phyloP scores from a whole-genome alignment of 768 basidiomycete genomes.

The Tricholoma furcatifolium region DNA sequence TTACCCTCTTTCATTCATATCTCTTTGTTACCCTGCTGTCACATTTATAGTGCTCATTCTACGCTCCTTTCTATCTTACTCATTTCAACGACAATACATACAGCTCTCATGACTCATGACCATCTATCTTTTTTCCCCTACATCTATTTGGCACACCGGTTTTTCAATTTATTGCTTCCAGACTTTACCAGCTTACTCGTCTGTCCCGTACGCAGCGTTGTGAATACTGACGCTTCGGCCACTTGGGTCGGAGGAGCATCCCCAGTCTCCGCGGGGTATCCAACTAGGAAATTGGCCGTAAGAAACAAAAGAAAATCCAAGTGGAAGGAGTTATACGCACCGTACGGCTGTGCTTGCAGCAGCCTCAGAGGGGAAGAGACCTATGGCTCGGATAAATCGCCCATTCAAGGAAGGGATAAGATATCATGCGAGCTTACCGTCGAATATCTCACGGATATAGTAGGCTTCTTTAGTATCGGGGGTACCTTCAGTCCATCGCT shows the following conservation, averaged over 20 bases:
- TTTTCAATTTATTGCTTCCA: slow-evolving; percentile 21
- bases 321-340: slow-evolving; percentile 40
- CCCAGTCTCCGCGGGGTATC: slow-evolving; percentile 97
- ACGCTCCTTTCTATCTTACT: slow-evolving; percentile 19
- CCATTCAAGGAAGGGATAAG: not conserved
- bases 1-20: slow-evolving; percentile 14
- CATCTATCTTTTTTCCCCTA: slow-evolving; percentile 18
- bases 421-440: slow-evolving; percentile 44
- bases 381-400: slow-evolving; percentile 34
- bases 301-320: slow-evolving; percentile 4
- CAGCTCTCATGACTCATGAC: slow-evolving; percentile 17
- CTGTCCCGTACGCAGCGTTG: slow-evolving; percentile 76
- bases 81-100: slow-evolving; percentile 11
- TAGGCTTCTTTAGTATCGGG: slow-evolving; percentile 98
- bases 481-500: slow-evolving; percentile 76
- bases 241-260: slow-evolving; percentile 91
- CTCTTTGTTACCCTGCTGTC: slow-evolving; percentile 14
- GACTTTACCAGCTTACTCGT: slow-evolving; percentile 21
- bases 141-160: slow-evolving; percentile 25
- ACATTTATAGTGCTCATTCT: slow-evolving; percentile 17
- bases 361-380: slow-evolving; percentile 78
- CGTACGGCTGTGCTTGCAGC: slow-evolving; percentile 92
- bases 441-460: slow-evolving; percentile 88
- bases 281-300: slow-evolving; percentile 47
- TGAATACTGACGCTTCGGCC: slow-evolving; percentile 96